These are phyloP conservation scores for Elsinoe fawcettii DNA, from an alignment of 2,329 filamentous ascomycete species.

Conservation along the genomic window DNA sequence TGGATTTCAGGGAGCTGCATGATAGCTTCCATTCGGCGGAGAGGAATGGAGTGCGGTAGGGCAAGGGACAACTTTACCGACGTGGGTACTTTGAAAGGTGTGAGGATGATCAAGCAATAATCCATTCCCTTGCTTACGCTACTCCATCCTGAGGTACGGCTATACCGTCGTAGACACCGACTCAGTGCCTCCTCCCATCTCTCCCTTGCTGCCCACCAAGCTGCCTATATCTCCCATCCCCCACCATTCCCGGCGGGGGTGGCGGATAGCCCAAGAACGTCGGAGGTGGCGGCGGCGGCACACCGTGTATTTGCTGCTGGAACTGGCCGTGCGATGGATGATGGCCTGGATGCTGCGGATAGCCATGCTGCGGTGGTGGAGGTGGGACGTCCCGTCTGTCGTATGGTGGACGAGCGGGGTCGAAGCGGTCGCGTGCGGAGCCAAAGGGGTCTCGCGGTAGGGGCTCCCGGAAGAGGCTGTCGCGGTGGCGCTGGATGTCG, in stretches of 20 bases:
- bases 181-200: neutral
- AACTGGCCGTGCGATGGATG: neutral
- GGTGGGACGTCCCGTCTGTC: neutral
- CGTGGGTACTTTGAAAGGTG: no score
- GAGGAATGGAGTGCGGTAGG: no score
- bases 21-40: no score
- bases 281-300: neutral
- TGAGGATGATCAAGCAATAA: no score
- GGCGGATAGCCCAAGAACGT: conserved; percentile 4
- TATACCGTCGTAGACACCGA: neutral
- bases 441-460: neutral
- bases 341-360: neutral
- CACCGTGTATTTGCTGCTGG: neutral
- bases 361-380: neutral
- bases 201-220: neutral
- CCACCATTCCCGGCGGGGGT: neutral
- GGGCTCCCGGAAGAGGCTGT: neutral
- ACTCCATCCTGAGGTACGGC: no score
- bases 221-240: neutral
- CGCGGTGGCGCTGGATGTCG: neutral
- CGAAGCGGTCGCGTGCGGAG: neutral
- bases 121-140: no score
- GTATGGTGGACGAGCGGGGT: neutral
- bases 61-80: no score
- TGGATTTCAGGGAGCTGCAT: no score